Evolutionary conservation across 2,329 filamentous ascomycete genomes (phyloP), one percentile per base, ranked within the genome.

Genomic region (Exophiala bonariae): DNA sequence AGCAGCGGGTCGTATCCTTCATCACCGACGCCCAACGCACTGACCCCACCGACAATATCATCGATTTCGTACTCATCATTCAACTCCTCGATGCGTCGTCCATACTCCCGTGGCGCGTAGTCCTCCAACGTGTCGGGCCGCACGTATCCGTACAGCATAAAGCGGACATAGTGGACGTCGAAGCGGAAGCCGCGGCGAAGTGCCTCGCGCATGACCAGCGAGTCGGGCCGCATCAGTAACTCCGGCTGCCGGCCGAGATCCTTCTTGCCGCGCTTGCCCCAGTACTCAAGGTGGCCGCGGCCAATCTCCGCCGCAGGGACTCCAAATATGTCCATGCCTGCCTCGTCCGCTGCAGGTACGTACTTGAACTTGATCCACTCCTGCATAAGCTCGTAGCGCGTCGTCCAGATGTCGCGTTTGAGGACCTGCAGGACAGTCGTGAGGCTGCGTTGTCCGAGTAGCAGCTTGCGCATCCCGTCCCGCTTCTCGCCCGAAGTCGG

Each of bases 361-460:
- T 79, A 77, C 52, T 78, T 73, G 65, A 85, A 86, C 16, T 77
- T 72, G 4, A 85, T 65, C 59, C 77, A 80, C 52, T 82, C 72
- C 41, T 73, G 66, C n/a, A 85, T 42, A 3, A 82, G 59, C 35
- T 87, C 81, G 2, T 70, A 41, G 1, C 71, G 55, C 3, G 65
- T 72, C 11, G 70, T 69, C 60, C 78, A 78, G n/a, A 66, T 69
- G 50, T 77, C 76, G 32, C 80, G 72, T 38, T 79, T 75, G 22
- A 93, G 69, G 2, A 85, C 67, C 35, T 78, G 68, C 72, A 55
- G 40, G 77, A 83, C 3, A 88, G 69, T n/a, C 73, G 66, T 5
- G 70, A 74, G 14, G 86, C 65, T 63, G 66, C 71, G 73, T 58
- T 86, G 82, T 11, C 79, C 81, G 33, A 88, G 64, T 47, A 88